Evolutionary conservation across 169 alveolate genomes (phyloP).

Genomic region (Fabrea salina): DNA sequence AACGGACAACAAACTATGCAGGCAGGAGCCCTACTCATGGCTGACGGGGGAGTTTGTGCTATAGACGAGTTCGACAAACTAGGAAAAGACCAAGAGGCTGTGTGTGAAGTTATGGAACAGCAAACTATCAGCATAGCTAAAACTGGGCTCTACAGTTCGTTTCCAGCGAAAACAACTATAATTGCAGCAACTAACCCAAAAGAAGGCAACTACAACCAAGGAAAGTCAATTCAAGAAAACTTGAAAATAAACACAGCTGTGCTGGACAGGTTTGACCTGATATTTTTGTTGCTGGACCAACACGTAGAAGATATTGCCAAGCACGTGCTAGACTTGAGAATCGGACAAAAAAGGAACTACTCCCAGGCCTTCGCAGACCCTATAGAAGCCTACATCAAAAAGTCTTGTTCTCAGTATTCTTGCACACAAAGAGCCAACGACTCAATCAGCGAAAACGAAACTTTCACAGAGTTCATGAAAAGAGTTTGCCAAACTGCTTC

Average conservation of each 20-base stretch:
- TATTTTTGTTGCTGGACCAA: constrained; percentile 46
- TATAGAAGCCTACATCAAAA: constrained; percentile 94
- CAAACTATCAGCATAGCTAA: constrained; percentile 91
- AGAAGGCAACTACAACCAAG: constrained; percentile 45
- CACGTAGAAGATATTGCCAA: constrained; percentile 47
- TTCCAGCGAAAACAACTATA: constrained; percentile 65
- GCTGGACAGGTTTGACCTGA: constrained; percentile 71
- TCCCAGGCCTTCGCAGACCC: constrained; percentile 46
- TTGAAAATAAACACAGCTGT: constrained; percentile 65
- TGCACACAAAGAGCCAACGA: constrained; percentile 15
- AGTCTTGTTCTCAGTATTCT: too few relatives aligned
- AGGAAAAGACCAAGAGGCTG: constrained; percentile 77
- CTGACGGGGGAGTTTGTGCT: constrained; percentile 95
- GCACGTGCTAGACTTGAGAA: constrained; percentile 47
- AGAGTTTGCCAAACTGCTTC: background rate
- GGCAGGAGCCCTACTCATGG: constrained; percentile 94
- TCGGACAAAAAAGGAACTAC: constrained; percentile 45
- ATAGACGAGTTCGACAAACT: constrained; percentile 91
- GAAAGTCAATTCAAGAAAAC: constrained; percentile 50
- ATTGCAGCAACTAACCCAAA: constrained; percentile 76
- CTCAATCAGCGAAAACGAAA: constrained; percentile 87
- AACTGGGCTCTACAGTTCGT: constrained; percentile 46
- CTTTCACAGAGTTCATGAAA: constrained; percentile 59
- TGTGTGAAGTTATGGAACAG: constrained; percentile 96
- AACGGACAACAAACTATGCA: constrained; percentile 87